A percentile compares a stretch with the other conserved stretches of the same genome.
These are phyloP conservation scores for Boletus edulis DNA, from an alignment of 768 basidiomycete genomes.

Conservation along the genomic window DNA sequence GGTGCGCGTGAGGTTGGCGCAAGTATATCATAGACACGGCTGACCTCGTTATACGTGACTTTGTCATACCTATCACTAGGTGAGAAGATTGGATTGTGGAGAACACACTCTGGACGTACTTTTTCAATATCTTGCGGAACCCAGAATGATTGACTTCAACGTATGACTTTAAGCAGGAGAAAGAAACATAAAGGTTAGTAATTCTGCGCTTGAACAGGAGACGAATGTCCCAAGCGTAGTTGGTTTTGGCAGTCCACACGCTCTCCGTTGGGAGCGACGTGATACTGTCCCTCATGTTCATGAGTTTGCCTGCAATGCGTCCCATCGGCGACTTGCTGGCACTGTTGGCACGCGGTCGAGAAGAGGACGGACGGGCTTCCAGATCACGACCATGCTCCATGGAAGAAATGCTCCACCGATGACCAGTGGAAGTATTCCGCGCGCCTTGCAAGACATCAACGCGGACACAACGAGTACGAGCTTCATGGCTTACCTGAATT, in stretches of 20 bases:
- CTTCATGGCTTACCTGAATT: slow-evolving; percentile 15
- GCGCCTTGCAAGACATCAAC: slow-evolving; percentile 11
- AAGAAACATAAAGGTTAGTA: slow-evolving; percentile 73
- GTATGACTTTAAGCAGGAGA: slow-evolving; percentile 78
- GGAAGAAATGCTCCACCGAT: slow-evolving; percentile 47
- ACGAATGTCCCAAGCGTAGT: slow-evolving; percentile 80
- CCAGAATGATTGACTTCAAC: slow-evolving; percentile 92
- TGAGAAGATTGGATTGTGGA: background rate
- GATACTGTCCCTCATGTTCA: slow-evolving; percentile 51
- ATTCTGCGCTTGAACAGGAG: slow-evolving; percentile 89
- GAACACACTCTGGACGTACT: slow-evolving; percentile 47
- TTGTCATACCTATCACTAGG: slow-evolving; percentile 81
- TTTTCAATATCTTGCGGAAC: slow-evolving; percentile 94
- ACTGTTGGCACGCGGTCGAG: slow-evolving; percentile 24
- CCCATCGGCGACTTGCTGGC: slow-evolving; percentile 35
- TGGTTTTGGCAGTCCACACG: slow-evolving; percentile 78
- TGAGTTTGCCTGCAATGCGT: slow-evolving; percentile 46
- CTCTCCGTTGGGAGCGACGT: slow-evolving; percentile 43
- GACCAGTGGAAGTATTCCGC: slow-evolving; percentile 4
- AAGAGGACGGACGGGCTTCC: slow-evolving; percentile 25
- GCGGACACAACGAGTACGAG: background rate
- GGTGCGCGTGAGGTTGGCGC: background rate
- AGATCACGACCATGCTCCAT: slow-evolving; percentile 37
- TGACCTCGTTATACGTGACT: slow-evolving; percentile 70
- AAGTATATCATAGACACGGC: slow-evolving; percentile 1